Percentiles rank a stretch among this genome's conserved stretches.
phyloP scores from a whole-genome alignment of 805 yeast species.

The Dipodascopsis tothii region DNA sequence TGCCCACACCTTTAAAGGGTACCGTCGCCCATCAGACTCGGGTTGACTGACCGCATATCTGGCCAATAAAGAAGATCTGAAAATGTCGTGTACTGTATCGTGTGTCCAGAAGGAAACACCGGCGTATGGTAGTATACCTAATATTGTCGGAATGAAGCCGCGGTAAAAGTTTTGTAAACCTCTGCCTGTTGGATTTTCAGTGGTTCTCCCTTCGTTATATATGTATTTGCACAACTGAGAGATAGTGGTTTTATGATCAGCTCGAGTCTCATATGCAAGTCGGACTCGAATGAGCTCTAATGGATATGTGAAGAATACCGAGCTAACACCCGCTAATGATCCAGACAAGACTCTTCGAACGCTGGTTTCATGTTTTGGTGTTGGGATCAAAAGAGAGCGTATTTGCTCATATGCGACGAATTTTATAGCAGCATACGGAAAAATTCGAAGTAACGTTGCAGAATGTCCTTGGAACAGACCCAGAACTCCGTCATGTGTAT shows the following conservation, averaged over 20 bases:
- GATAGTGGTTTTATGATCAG: constrained; percentile 12
- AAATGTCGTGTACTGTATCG: constrained; percentile 79
- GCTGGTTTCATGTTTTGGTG: constrained; percentile 67
- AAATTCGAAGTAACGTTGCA: constrained; percentile 80
- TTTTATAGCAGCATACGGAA: constrained; percentile 95
- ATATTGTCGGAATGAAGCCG: constrained; percentile 86
- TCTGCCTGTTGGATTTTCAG: background rate
- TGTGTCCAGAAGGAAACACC: constrained; percentile 95
- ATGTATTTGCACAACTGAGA: constrained; percentile 11
- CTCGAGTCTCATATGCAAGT: constrained; percentile 75
- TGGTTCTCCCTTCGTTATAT: constrained; percentile 4
- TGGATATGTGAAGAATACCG: constrained; percentile 88
- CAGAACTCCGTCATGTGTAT: constrained; percentile 55
- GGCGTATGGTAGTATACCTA: constrained; percentile 97
- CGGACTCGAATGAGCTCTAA: constrained; percentile 84
- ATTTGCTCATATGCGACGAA: constrained; percentile 95
- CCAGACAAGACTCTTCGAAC: constrained; percentile 78
- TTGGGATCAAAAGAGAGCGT: constrained; percentile 69
- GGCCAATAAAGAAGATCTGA: constrained; percentile 54
- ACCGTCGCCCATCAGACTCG: constrained; percentile 32
- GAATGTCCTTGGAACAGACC: constrained; percentile 96
- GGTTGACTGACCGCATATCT: constrained; percentile 36
- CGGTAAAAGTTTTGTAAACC: constrained; percentile 69
- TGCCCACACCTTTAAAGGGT: constrained; percentile 82
- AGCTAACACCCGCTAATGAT: constrained; percentile 70